Evolutionary conservation across 306 rosid genomes (phyloP), one percentile per base, ranked within the genome.

Genomic region (Begonia fuchsioides): DNA sequence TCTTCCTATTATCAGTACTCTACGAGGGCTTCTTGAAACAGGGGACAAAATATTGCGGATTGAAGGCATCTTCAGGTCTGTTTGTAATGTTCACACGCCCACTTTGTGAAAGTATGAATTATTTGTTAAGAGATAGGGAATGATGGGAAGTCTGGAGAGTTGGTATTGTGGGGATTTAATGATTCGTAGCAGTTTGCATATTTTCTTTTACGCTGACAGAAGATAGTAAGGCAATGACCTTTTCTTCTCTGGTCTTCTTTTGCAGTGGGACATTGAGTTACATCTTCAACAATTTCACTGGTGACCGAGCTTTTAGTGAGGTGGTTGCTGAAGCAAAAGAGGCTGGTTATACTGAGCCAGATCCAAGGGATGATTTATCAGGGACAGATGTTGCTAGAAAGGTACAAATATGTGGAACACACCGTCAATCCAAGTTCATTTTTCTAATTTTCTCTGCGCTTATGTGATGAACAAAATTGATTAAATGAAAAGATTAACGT

Each of bases 181-280:
- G 35, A 26, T 26, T 26, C 35, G 0, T 26, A 26, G 35, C 35
- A 2, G 35, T 26, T 26, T 26, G 5, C 7, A 26, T 26, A 26
- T 5, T 4, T 26, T 26, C 35, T 26, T 4, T 26, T 26, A 26
- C 35, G 35, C 35, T 26, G 35, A 26, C 35, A 26, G 35, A 26
- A 26, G 35, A 26, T 4, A 26, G 8, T 26, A 26, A 26, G 35
- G 35, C 35, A 4, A 8, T 26, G 35, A 16, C 7, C 53, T 18
- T n/a, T 51, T 47, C 55, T 48, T 49, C 64, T 39, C 47, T 55
- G 44, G 52, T 63, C 68, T 57, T 54, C 63, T 58, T 47, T 59
- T 76, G 87, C 95, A 90, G 98, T 73, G 98, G 98, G 66, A 90
- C 98, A 44, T 68, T 90, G 82, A 90, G 98, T 73, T 90, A 81